These are phyloP conservation scores for Diophrys appendiculata DNA, from an alignment of 73 alveolate species.

Conservation along the genomic window DNA sequence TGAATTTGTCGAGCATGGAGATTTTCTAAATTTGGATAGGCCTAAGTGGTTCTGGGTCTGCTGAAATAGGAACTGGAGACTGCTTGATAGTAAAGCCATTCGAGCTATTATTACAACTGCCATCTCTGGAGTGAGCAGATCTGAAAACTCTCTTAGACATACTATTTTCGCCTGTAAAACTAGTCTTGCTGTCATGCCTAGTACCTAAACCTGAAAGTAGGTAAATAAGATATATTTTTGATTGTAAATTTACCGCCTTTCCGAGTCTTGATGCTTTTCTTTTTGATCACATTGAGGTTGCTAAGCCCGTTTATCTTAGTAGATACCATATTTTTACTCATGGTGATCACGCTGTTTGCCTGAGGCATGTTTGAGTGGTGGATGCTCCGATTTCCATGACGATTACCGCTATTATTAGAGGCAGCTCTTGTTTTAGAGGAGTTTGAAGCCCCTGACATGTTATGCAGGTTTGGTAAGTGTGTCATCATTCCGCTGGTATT, in stretches of 20 bases:
- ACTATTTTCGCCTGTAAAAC: conserved; percentile 10
- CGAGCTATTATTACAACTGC: conserved; percentile 17
- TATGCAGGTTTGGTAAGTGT: conserved; percentile 16
- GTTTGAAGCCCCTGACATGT: conserved; percentile 24
- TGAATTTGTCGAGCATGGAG: no score
- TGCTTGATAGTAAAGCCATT: no score
- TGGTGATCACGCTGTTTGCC: conserved; percentile 18
- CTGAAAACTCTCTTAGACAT: background rate
- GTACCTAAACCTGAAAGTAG: no score
- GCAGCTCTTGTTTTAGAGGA: conserved; percentile 19
- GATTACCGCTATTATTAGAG: conserved; percentile 8
- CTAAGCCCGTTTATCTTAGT: conserved; percentile 22
- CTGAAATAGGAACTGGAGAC: no score
- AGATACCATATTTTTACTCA: conserved; percentile 22
- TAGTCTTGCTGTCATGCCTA: conserved; percentile 21
- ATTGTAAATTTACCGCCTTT: no score
- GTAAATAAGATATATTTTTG: no score
- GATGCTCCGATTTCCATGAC: background rate
- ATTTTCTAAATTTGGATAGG: no score
- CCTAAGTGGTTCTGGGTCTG: no score
- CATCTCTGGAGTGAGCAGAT: conserved; percentile 4
- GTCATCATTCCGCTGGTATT: conserved; percentile 22
- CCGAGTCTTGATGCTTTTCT: conserved; percentile 15
- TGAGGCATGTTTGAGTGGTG: conserved; percentile 16
- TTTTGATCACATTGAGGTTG: conserved; percentile 13